Conservation (phyloP, 1,139 yeast species). For the Geotrichum australiense region DNA sequence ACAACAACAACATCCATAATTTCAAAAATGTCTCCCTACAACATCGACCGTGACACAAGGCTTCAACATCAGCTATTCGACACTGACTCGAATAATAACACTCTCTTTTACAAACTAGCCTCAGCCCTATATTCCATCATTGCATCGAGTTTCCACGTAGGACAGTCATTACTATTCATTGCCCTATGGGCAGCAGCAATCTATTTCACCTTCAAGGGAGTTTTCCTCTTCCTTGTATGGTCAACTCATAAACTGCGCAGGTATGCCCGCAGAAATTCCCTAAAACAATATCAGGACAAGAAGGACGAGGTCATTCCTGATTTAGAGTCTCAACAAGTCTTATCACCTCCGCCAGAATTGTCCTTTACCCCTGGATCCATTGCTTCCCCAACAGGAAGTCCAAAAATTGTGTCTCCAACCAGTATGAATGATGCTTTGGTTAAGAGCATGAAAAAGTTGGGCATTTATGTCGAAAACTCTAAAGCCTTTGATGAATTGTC, state of each 20-base stretch:
- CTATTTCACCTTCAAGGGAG: slow-evolving; percentile 8
- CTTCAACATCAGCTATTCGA: slow-evolving; percentile 15
- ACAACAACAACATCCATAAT: neutral
- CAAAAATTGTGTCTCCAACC: slow-evolving; percentile 7
- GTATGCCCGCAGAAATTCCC: slow-evolving; percentile 3
- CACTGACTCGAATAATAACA: neutral
- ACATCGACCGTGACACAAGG: slow-evolving; percentile 13
- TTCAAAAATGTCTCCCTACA: slow-evolving; percentile 12
- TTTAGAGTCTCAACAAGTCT: slow-evolving; percentile 11
- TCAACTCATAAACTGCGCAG: slow-evolving; percentile 2
- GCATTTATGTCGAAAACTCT: slow-evolving; percentile 13
- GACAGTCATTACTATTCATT: slow-evolving; percentile 5
- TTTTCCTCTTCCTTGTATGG: slow-evolving; percentile 2
- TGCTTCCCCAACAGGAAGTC: slow-evolving; percentile 14
- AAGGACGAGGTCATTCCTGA: slow-evolving; percentile 3
- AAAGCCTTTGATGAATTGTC: slow-evolving; percentile 5
- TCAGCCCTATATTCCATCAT: neutral
- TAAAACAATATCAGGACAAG: slow-evolving; percentile 1
- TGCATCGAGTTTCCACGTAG: slow-evolving; percentile 1
- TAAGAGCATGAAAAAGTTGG: slow-evolving; percentile 16
- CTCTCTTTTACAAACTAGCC: slow-evolving; percentile 2
- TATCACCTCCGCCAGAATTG: slow-evolving; percentile 9
- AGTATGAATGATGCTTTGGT: slow-evolving; percentile 13
- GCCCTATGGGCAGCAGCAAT: slow-evolving; percentile 15
- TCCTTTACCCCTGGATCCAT: slow-evolving; percentile 13